Percentiles rank a stretch among this genome's conserved stretches.
Conservation (phyloP, 2,329 filamentous ascomycete species). For the Dothistroma septosporum region DNA sequence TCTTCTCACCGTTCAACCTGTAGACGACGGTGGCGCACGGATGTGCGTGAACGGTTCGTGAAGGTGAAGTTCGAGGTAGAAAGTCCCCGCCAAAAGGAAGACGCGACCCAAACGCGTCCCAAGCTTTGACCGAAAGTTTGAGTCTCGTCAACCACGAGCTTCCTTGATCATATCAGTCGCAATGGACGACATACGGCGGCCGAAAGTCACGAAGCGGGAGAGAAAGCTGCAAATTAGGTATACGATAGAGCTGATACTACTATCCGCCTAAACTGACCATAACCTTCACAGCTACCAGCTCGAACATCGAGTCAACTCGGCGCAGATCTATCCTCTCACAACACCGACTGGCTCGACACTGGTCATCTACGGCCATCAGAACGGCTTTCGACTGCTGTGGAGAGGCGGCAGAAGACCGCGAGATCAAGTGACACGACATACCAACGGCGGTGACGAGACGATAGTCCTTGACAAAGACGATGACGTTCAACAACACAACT, state of each 20-base stretch:
- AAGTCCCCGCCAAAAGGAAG: slow-evolving; percentile 4
- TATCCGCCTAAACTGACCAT: slow-evolving; percentile 10
- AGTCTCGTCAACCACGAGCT: not conserved
- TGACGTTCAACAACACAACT: slow-evolving; percentile 38
- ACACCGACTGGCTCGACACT: slow-evolving; percentile 60
- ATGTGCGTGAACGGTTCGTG: not conserved
- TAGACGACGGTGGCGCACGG: not conserved
- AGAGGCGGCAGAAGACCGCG: slow-evolving; percentile 48
- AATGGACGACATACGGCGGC: slow-evolving; percentile 21
- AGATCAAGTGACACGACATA: slow-evolving; percentile 6
- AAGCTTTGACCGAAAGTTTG: slow-evolving; percentile 8
- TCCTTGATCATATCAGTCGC: not conserved
- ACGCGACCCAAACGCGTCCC: slow-evolving; percentile 14
- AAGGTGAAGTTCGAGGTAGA: not conserved
- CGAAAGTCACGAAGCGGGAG: slow-evolving; percentile 30
- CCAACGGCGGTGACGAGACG: slow-evolving; percentile 38
- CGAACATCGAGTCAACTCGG: slow-evolving; percentile 53
- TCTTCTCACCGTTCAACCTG: slow-evolving; percentile 10
- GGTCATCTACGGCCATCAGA: slow-evolving; percentile 57
- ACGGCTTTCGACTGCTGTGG: slow-evolving; percentile 58
- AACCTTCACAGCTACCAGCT: slow-evolving; percentile 53
- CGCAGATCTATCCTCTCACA: slow-evolving; percentile 55
- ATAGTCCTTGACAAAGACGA: slow-evolving; percentile 57
- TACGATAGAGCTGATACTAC: not conserved
- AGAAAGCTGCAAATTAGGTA: slow-evolving; percentile 35